Evolutionary conservation across 2,329 filamentous ascomycete species (phyloP).

Genomic region (Phyllosticta citrichinensis): DNA sequence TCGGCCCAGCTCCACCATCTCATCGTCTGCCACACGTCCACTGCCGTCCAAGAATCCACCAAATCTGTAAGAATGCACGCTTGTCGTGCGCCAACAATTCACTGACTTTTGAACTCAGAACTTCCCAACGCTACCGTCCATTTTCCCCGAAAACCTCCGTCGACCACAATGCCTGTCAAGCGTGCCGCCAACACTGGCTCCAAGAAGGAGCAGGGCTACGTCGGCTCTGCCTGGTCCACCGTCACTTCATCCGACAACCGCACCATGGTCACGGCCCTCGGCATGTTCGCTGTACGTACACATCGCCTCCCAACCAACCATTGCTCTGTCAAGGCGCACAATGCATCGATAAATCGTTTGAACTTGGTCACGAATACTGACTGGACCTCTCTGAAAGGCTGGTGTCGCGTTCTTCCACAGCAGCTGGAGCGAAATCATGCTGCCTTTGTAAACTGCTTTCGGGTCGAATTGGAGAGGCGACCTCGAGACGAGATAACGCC

Average conservation of each 20-base stretch:
- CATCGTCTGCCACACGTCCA: slow-evolving; percentile 1
- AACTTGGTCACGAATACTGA: background rate
- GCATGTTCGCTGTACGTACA: slow-evolving; percentile 41
- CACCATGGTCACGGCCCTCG: slow-evolving; percentile 37
- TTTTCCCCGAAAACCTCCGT: background rate
- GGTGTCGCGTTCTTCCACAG: slow-evolving; percentile 43
- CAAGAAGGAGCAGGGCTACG: background rate
- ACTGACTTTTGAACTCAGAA: background rate
- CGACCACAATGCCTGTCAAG: slow-evolving; percentile 6
- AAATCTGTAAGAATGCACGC: background rate
- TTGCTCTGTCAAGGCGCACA: background rate
- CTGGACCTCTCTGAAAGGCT: slow-evolving; percentile 23
- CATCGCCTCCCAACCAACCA: background rate
- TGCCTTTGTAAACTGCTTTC: slow-evolving; percentile 35
- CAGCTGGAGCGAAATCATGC: slow-evolving; percentile 42
- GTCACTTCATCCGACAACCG: slow-evolving; percentile 40
- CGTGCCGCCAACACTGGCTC: background rate
- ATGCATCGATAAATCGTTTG: background rate
- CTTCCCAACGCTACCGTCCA: background rate
- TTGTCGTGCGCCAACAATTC: background rate
- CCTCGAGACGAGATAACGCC: background rate
- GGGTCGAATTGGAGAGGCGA: background rate
- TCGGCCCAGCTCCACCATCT: background rate
- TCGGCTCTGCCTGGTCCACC: slow-evolving; percentile 23
- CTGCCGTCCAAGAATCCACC: background rate